phyloP scores from a whole-genome alignment of 352 stramenopile genomes.

The Phytophthora sp. region DNA sequence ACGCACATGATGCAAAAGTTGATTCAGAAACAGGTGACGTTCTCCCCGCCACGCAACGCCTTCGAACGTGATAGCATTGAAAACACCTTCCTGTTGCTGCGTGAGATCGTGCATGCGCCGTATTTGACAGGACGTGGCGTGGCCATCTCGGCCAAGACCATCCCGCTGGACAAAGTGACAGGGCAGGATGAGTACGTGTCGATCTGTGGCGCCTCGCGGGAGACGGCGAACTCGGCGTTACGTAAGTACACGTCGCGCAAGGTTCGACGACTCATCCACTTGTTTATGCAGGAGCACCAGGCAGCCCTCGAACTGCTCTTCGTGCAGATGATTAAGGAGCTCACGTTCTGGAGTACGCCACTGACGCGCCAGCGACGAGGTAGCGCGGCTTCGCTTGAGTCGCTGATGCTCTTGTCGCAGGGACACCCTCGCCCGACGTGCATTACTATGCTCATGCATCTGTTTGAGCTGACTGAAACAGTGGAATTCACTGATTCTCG shows the following conservation, averaged over 20 bases:
- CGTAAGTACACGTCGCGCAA: slow-evolving; percentile 89
- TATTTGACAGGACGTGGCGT: slow-evolving; percentile 84
- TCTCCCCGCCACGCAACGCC: slow-evolving; percentile 69
- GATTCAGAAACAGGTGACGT: slow-evolving; percentile 79
- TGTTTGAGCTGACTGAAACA: slow-evolving; percentile 86
- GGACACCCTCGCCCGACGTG: slow-evolving; percentile 77
- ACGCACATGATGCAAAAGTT: slow-evolving; percentile 79
- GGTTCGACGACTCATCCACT: slow-evolving; percentile 80
- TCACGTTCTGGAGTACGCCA: slow-evolving; percentile 83
- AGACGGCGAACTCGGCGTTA: slow-evolving; percentile 82
- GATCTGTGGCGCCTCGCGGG: slow-evolving; percentile 82
- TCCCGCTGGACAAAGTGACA: slow-evolving; percentile 85
- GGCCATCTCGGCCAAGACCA: slow-evolving; percentile 87
- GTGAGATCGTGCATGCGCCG: slow-evolving; percentile 82
- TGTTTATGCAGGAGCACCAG: slow-evolving; percentile 85
- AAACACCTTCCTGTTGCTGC: slow-evolving; percentile 82
- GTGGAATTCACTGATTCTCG: slow-evolving; percentile 78
- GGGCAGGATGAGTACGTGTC: slow-evolving; percentile 89
- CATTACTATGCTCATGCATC: slow-evolving; percentile 79
- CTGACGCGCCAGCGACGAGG: slow-evolving; percentile 46
- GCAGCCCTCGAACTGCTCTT: slow-evolving; percentile 73
- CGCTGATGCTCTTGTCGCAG: slow-evolving; percentile 67
- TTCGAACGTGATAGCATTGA: slow-evolving; percentile 82
- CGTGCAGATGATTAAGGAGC: slow-evolving; percentile 83
- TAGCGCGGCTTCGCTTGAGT: slow-evolving; percentile 65